These are phyloP conservation scores for Trichoderma lentiforme DNA, from an alignment of 2,329 filamentous ascomycete genomes.

Conservation along the genomic window DNA sequence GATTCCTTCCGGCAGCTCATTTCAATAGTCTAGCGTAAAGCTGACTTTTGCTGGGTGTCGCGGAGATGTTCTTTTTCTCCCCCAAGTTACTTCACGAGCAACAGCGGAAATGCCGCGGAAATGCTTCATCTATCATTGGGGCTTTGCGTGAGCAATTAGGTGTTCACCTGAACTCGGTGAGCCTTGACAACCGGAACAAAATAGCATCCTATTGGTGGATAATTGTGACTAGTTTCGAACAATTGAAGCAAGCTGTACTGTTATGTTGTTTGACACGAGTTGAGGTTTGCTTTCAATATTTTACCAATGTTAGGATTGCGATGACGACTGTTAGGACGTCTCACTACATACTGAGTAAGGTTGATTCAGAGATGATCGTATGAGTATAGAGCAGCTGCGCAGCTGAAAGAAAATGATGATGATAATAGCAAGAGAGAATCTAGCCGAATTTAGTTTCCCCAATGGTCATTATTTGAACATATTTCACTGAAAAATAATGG, in stretches of 20 bases:
- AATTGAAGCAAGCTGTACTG: not conserved
- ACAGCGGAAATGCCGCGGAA: not conserved
- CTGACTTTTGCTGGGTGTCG: not conserved
- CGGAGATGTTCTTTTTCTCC: not conserved
- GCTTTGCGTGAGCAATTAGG: not conserved
- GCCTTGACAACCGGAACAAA: not conserved
- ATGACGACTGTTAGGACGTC: not conserved
- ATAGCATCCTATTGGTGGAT: not conserved
- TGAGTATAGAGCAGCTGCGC: not conserved
- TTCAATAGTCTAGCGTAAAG: not conserved
- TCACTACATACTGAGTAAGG: not conserved
- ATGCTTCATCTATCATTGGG: not conserved
- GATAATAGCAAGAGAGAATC: not conserved
- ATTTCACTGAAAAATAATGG: not conserved
- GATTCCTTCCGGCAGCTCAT: not conserved
- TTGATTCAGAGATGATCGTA: not conserved
- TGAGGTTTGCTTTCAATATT: not conserved
- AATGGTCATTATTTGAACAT: not conserved
- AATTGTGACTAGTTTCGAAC: not conserved
- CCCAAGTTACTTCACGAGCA: not conserved
- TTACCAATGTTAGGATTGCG: not conserved
- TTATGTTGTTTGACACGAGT: not conserved
- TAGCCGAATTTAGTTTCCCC: not conserved
- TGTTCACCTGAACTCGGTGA: not conserved
- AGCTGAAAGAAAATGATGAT: not conserved